A percentile compares a stretch with the other conserved stretches of the same genome.
Conservation (phyloP, 2,329 filamentous ascomycete genomes). For the Botrytis pseudocinerea region DNA sequence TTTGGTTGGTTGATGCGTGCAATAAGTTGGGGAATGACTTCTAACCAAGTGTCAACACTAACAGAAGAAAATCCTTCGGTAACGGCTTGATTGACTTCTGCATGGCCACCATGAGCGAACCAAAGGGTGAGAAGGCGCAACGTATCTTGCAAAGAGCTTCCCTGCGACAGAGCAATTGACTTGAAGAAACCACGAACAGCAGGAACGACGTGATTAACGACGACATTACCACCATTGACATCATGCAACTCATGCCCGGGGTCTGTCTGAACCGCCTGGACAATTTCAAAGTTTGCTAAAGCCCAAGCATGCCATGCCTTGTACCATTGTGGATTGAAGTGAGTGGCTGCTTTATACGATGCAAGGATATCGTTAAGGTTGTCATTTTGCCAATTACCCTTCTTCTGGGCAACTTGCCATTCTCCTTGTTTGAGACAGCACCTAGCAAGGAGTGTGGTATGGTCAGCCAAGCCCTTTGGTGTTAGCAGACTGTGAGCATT, state of each 20-base stretch:
- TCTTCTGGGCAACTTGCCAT: slow-evolving; percentile 85
- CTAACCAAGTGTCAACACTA: slow-evolving; percentile 96
- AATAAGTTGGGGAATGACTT: slow-evolving; percentile 96
- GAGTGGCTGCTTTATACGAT: slow-evolving; percentile 90
- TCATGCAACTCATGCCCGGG: slow-evolving; percentile 35
- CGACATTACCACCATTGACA: slow-evolving; percentile 62
- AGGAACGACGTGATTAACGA: slow-evolving; percentile 88
- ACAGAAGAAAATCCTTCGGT: slow-evolving; percentile 89
- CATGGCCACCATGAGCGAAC: slow-evolving; percentile 89
- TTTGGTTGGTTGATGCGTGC: slow-evolving; percentile 97
- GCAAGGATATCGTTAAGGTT: slow-evolving; percentile 84
- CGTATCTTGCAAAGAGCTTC: slow-evolving; percentile 93
- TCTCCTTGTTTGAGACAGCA: slow-evolving; percentile 96
- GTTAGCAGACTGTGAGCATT: slow-evolving; percentile 29
- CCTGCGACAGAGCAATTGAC: slow-evolving; percentile 87
- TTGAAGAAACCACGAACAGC: slow-evolving; percentile 96
- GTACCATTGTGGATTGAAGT: slow-evolving; percentile 94
- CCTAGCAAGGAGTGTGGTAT: slow-evolving; percentile 79
- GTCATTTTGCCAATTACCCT: slow-evolving; percentile 84
- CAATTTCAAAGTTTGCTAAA: slow-evolving; percentile 96
- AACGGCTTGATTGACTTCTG: slow-evolving; percentile 84
- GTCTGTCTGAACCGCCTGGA: slow-evolving; percentile 65
- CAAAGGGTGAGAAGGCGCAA: slow-evolving; percentile 89
- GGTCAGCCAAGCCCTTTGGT: slow-evolving; percentile 54
- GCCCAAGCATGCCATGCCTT: slow-evolving; percentile 99